Percentiles rank a stretch among this genome's conserved stretches.
Evolutionary conservation across 345 rosid genomes (phyloP).

Genomic region (Kandelia obovata): DNA sequence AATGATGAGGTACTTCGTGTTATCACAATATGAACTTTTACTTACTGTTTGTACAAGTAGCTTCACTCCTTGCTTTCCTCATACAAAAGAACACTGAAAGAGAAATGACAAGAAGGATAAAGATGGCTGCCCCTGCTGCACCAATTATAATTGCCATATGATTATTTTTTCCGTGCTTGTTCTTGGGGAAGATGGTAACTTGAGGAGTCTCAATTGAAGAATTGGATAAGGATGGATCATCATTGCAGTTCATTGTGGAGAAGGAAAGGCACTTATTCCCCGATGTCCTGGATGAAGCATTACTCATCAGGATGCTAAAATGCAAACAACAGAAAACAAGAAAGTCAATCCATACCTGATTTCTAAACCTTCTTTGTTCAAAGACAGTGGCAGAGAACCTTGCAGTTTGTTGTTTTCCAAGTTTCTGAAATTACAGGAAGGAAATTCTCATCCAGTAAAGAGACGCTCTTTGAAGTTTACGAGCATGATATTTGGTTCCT

Average conservation of each 20-base stretch:
- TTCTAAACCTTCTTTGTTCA: conserved; percentile 62
- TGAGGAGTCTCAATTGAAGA: conserved; percentile 71
- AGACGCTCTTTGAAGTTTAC: neutral
- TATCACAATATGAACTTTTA: conserved; percentile 8
- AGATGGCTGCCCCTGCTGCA: conserved; percentile 51
- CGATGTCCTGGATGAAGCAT: conserved; percentile 46
- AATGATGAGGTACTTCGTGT: neutral
- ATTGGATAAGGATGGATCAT: conserved; percentile 43
- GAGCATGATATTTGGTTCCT: neutral
- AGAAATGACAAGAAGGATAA: conserved; percentile 44
- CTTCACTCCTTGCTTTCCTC: conserved; percentile 46
- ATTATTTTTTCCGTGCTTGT: conserved; percentile 39
- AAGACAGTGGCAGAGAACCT: conserved; percentile 66
- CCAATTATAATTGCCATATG: conserved; percentile 51
- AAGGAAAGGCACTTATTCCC: conserved; percentile 84
- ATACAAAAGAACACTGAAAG: conserved; percentile 31
- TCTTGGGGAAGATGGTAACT: conserved; percentile 52
- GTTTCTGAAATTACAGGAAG: conserved; percentile 46
- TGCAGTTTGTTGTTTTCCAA: conserved; percentile 75
- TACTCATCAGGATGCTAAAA: conserved; percentile 14
- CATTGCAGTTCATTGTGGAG: conserved; percentile 53
- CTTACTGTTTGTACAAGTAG: conserved; percentile 46
- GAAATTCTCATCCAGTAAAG: conserved; percentile 1
- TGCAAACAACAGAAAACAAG: conserved; percentile 1
- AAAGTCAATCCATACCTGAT: conserved; percentile 49